phyloP scores from a whole-genome alignment of 2,329 filamentous ascomycete species.

The Ophiocordyceps camponoti-rufipedis region DNA sequence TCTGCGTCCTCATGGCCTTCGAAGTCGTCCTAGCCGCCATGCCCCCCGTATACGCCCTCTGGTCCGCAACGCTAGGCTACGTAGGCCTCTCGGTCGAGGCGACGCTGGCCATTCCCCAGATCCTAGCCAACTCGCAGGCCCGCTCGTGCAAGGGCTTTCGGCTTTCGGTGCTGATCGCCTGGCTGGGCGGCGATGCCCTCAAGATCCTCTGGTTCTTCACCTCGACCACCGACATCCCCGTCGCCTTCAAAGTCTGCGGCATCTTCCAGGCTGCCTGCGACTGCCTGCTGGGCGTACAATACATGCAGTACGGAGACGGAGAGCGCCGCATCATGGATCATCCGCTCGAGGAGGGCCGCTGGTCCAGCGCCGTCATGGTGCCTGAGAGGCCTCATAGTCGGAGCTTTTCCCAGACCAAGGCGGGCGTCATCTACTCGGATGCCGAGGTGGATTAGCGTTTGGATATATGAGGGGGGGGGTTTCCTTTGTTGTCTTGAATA shows the following conservation, averaged over 20 bases:
- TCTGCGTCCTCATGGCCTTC: conserved; percentile 37
- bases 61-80: conserved; percentile 52
- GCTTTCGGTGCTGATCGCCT: conserved; percentile 56
- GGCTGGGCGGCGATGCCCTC: conserved; percentile 66
- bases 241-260: conserved; percentile 67
- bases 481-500: not conserved
- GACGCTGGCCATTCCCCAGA: conserved; percentile 64
- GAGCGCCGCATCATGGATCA: conserved; percentile 19
- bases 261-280: conserved; percentile 69
- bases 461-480: not conserved
- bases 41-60: conserved; percentile 38
- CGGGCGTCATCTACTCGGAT: not conserved
- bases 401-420: conserved; percentile 17
- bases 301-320: conserved; percentile 47
- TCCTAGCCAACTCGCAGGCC: conserved; percentile 49
- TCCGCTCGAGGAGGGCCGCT: conserved; percentile 14
- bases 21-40: conserved; percentile 49
- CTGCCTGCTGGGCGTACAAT: conserved; percentile 55
- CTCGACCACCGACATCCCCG: conserved; percentile 48
- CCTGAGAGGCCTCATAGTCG: conserved; percentile 12
- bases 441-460: not conserved
- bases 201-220: conserved; percentile 82
- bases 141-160: conserved; percentile 63
- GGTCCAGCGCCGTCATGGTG: conserved; percentile 13
- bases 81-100: conserved; percentile 66